Conservation (phyloP, 1,284 basidiomycete species). For the Malassezia globosa region DNA sequence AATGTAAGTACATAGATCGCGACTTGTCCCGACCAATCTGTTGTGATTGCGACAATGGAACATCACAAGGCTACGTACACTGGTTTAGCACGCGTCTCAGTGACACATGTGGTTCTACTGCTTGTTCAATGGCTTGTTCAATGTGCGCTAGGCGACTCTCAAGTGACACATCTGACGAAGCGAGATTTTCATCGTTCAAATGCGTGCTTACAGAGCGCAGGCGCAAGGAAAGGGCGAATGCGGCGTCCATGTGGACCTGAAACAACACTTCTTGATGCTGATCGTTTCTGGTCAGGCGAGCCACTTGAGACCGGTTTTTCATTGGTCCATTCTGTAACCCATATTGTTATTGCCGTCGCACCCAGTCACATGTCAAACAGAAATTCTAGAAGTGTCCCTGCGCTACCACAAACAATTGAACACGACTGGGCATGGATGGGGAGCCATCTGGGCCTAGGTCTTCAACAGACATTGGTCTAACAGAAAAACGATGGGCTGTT, state of each 20-base stretch:
- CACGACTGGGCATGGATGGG: constrained; percentile 8
- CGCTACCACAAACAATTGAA: no score
- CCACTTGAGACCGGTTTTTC: no score
- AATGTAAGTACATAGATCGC: neutral
- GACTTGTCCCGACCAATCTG: no score
- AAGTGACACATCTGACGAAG: neutral
- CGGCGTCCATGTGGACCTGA: neutral
- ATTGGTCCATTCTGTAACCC: no score
- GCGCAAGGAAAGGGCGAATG: neutral
- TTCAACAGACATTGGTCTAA: no score
- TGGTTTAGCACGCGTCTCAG: neutral
- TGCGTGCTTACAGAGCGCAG: neutral
- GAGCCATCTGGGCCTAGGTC: neutral
- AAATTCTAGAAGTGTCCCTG: no score
- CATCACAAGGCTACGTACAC: no score
- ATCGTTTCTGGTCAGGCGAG: no score
- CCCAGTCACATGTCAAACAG: no score
- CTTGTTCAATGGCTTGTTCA: neutral
- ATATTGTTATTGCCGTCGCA: no score
- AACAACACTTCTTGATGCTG: neutral
- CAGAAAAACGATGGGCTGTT: no score
- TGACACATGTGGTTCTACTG: neutral
- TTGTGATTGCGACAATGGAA: no score
- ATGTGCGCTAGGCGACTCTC: constrained; percentile 4
- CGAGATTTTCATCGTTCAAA: neutral